A percentile compares a stretch with the other conserved stretches of the same genome.
phyloP scores from a whole-genome alignment of 345 rosid species.

The Brassica incana region DNA sequence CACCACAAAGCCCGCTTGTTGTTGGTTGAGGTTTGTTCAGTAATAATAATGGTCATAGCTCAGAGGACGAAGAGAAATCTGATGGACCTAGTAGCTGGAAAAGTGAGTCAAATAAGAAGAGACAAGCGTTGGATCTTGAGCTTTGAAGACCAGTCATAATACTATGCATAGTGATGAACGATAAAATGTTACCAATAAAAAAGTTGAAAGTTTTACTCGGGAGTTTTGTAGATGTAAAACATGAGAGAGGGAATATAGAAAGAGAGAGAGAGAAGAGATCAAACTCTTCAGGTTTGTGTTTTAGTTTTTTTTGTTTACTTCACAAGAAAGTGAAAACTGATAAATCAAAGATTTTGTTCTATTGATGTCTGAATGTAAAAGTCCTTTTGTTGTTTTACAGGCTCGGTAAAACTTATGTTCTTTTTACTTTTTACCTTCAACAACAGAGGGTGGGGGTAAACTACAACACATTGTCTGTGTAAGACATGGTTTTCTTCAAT shows the following conservation, averaged over 20 bases:
- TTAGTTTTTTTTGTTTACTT: neutral
- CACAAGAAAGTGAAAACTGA: constrained; percentile 10
- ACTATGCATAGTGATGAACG: neutral
- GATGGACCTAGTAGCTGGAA: constrained; percentile 56
- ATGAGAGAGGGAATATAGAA: constrained; percentile 31
- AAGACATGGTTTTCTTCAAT: constrained; percentile 19
- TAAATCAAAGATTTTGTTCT: constrained; percentile 28
- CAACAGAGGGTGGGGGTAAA: neutral
- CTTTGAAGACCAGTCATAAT: constrained; percentile 23
- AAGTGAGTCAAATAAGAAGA: constrained; percentile 23
- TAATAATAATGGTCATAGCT: constrained; percentile 40
- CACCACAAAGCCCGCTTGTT: constrained; percentile 56
- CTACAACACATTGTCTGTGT: neutral
- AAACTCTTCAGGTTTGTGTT: constrained; percentile 32
- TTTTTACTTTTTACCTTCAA: neutral
- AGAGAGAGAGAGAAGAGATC: constrained; percentile 23
- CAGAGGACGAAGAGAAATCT: constrained; percentile 48
- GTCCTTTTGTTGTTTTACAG: neutral
- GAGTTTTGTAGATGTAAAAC: constrained; percentile 35
- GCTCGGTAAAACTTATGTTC: neutral
- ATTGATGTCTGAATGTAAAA: neutral
- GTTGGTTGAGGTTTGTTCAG: constrained; percentile 33
- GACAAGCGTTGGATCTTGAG: constrained; percentile 35
- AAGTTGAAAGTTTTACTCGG: constrained; percentile 16
- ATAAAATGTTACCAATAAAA: neutral